Conservation (phyloP, 192 early-diverging fungal genomes). For the Chytriomyces sp. region DNA sequence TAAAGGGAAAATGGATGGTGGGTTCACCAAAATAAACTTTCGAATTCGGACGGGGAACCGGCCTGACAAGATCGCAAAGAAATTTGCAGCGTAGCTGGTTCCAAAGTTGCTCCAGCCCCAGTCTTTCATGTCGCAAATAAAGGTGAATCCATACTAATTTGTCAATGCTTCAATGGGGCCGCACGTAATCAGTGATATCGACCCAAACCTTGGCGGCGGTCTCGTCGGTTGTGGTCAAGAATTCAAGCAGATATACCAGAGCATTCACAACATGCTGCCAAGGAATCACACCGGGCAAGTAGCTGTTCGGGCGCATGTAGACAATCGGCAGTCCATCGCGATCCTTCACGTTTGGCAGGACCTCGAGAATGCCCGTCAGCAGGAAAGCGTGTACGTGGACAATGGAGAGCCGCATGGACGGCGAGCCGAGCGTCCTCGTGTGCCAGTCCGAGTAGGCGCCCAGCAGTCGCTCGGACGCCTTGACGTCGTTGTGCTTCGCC, state of each 20-base stretch:
- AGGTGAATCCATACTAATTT: conserved; percentile 26
- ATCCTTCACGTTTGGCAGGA: neutral
- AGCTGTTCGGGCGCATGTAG: conserved; percentile 9
- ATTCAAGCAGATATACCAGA: conserved; percentile 10
- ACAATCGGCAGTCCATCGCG: neutral
- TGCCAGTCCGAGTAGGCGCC: conserved; percentile 6
- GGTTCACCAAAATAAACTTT: conserved; percentile 18
- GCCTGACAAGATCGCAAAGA: conserved; percentile 13
- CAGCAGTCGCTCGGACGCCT: neutral
- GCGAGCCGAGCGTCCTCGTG: neutral
- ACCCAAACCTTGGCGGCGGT: conserved; percentile 6
- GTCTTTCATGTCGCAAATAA: conserved; percentile 9
- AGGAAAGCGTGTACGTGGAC: conserved; percentile 7
- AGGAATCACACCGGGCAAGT: conserved; percentile 5
- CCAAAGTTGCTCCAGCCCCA: conserved; percentile 29
- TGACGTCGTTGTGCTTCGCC: conserved; percentile 28
- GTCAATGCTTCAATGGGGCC: too few species aligned
- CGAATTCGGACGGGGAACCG: conserved; percentile 19
- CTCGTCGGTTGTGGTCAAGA: neutral
- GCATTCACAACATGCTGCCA: conserved; percentile 11
- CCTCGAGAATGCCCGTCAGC: conserved; percentile 8
- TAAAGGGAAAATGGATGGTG: conserved; percentile 9
- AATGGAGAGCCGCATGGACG: conserved; percentile 2
- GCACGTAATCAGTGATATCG: too few species aligned
- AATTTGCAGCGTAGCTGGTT: neutral